These are phyloP conservation scores for Vachellia collinsii DNA, from an alignment of 306 rosid genomes.

Conservation along the genomic window DNA sequence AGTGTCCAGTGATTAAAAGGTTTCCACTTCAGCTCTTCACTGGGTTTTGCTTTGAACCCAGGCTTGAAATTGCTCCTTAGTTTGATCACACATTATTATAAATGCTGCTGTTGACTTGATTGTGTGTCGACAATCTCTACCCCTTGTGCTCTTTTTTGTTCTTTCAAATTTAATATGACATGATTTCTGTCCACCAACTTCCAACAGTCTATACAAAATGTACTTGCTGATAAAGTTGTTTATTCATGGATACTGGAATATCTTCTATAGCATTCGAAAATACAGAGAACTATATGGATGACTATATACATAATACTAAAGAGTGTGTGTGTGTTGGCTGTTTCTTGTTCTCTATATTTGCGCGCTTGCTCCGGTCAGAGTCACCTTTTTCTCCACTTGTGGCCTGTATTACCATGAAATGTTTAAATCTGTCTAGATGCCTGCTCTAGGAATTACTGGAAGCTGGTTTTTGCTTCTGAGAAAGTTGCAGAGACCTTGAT, in stretches of 20 bases:
- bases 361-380: conserved; percentile 19
- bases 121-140: conserved; percentile 29
- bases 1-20: conserved; percentile 84
- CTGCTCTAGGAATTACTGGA: neutral
- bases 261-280: conserved; percentile 57
- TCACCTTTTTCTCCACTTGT: neutral
- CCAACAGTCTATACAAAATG: conserved; percentile 52
- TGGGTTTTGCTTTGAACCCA: conserved; percentile 95
- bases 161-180: conserved; percentile 39
- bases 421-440: neutral
- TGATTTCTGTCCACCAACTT: conserved; percentile 45
- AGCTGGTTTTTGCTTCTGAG: neutral
- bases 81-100: conserved; percentile 33
- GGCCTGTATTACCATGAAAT: conserved; percentile 11
- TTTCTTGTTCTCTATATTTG: conserved; percentile 6
- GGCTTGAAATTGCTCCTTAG: conserved; percentile 87
- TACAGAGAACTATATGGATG: conserved; percentile 30
- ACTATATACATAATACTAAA: neutral
- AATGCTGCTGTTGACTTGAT: conserved; percentile 35
- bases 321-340: neutral
- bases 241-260: conserved; percentile 61
- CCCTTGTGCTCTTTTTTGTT: conserved; percentile 35
- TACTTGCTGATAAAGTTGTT: conserved; percentile 59
- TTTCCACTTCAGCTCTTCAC: conserved; percentile 93
- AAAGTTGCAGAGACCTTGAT: neutral